Base-by-base conservation (phyloP, 1,139 yeast species). In the Hansenula anomala region DNA sequence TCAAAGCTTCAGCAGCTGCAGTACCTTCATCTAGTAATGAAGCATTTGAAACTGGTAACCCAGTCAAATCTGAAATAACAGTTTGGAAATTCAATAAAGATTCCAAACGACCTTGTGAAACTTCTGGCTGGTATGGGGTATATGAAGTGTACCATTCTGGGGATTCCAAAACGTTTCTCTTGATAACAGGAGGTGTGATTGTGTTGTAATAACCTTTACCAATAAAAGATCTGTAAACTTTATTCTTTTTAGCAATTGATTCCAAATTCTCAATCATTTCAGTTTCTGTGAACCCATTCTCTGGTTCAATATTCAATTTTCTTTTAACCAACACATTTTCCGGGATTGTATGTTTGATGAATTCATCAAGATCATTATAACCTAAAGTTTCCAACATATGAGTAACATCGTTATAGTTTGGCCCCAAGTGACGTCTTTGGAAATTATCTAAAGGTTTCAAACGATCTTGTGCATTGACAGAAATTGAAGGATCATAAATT, bases 71-170 rank as follows among this genome's bases (percentile, higher is more conserved):
- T 32, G 89, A 68, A 17, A 92, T 74, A 61, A 90, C 71, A 22
- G 98, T 92, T 66, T 92, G 98, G 67, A 76, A 92, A 64, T 92
- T 92, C 50, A 92, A 69, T 48, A 92, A 69, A 28, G 95, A 80
- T 63, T 90, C 96, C 54, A 92, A 73, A 56, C 98, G 79, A 39
- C 98, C 98, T 64, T 92, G 98, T 4, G 97, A 85, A 48, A 92
- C 90, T 63, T 92, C 98, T 2, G 98, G 97, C 66, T 92, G 98
- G 61, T 92, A 92, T 27, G 98, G 98, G 23, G 98, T 92, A 61
- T 92, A 92, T 0, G 97, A 87, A 28, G 98, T 92, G 68, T 92
- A 92, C 98, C 98, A 92, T 60, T 88, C 96, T 15, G 98, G 98
- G 47, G 83, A 79, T 63, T 92, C 98, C 45, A 92, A 69, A 44